Evolutionary conservation across 306 rosid species (phyloP), one percentile per base, ranked within the genome.

Genomic region (Purshia tridentata): DNA sequence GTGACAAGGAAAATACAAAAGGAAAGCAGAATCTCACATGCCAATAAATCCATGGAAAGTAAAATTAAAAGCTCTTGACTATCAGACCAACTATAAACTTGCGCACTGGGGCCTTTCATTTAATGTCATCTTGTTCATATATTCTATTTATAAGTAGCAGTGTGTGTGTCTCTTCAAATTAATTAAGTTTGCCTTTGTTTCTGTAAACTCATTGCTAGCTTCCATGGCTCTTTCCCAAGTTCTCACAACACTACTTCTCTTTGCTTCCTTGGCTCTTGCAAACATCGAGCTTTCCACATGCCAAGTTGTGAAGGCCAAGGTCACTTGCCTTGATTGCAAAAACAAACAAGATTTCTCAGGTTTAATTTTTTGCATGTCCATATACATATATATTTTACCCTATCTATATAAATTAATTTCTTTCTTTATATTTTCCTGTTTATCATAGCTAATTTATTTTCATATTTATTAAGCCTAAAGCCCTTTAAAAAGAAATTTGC

Each of bases 311-410:
- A 79, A 84, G 69, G 97, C 84, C 72, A 93, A 85, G 66, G 79
- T 91, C 76, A 67, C 93, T 70, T 91, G 97, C 90, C 85, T 70
- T 9, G 94, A 93, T 58, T 93, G 97, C 83, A 23, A 78, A 18
- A 67, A 61, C 7, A 51, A 74, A 18, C 55, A 75, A 60, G 88
- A 81, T 69, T 79, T 91, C 78, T 83, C 97, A 67, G 98, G 98
- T 88, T 53, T 70, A n/a, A 4, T 6, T 53, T 4, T 14, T 49
- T 37, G 5, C 6, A n/a, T n/a, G 35, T 29, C 35, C 35, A 29
- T 29, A 29, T 29, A 29, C 2, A 23, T 23, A 29, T 29, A 29
- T 29, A 29, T 29, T 29, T 29, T 29, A 29, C 2, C 35, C 35
- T 29, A 29, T 29, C 35, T 29, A 29, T 29, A 29, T 29, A 29